Evolutionary conservation across 1,284 basidiomycete genomes (phyloP).

Genomic region (Limonomyces culmigenus): DNA sequence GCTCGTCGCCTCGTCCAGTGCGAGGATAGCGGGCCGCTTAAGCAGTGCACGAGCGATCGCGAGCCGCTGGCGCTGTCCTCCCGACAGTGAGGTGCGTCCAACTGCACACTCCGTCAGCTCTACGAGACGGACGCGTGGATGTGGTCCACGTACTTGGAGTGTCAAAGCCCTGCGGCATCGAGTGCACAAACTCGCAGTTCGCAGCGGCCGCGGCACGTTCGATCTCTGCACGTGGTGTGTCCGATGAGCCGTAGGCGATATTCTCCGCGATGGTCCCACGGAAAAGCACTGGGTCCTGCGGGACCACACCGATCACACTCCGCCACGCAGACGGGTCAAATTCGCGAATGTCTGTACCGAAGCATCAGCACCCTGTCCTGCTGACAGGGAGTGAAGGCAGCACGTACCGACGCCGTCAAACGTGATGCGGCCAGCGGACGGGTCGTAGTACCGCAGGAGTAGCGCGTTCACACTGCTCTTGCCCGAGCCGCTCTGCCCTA

Average conservation of each 20-base stretch:
- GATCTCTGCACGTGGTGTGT: conserved; percentile 67
- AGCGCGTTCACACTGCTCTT: conserved; percentile 88
- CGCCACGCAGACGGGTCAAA: conserved; percentile 81
- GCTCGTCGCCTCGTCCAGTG: conserved; percentile 72
- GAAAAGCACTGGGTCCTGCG: conserved; percentile 68
- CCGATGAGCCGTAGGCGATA: conserved; percentile 74
- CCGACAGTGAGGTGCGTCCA: conserved; percentile 56
- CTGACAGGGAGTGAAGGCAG: too few relatives aligned
- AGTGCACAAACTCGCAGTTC: conserved; percentile 93
- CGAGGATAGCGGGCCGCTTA: conserved; percentile 70
- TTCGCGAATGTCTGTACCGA: conserved; percentile 67
- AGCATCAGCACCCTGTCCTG: too few relatives aligned
- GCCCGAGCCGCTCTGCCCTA: conserved; percentile 82
- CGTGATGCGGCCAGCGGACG: conserved; percentile 62
- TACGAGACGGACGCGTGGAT: too few relatives aligned
- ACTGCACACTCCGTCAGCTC: too few relatives aligned
- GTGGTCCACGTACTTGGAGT: conserved; percentile 56
- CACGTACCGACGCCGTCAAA: too few relatives aligned
- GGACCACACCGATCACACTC: conserved; percentile 74
- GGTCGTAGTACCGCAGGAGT: conserved; percentile 88
- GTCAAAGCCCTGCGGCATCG: conserved; percentile 75
- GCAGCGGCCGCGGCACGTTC: conserved; percentile 79
- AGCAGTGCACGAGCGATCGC: conserved; percentile 72
- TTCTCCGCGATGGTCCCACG: conserved; percentile 87
- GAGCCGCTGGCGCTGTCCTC: conserved; percentile 44